phyloP scores from a whole-genome alignment of 2,329 filamentous ascomycete genomes.

The Fusarium citri region DNA sequence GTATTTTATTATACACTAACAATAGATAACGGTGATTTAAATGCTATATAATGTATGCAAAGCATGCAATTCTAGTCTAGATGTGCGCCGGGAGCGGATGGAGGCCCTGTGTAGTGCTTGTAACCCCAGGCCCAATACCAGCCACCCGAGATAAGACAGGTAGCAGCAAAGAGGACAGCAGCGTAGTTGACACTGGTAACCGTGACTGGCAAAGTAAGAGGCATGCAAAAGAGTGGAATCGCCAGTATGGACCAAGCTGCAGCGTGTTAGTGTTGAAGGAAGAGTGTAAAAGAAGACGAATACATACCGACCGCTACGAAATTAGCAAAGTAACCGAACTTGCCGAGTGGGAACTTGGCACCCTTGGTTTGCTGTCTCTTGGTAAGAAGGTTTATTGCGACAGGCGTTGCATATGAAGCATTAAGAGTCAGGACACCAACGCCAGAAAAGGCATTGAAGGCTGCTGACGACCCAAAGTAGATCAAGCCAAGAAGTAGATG shows the following conservation, averaged over 20 bases:
- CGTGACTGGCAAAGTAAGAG: slow-evolving; percentile 3
- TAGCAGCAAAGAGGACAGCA: slow-evolving; percentile 17
- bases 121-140: slow-evolving; percentile 30
- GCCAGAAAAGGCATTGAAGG: slow-evolving; percentile 15
- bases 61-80: neutral
- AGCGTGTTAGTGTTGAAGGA: neutral
- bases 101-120: slow-evolving; percentile 21
- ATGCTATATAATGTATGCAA: neutral
- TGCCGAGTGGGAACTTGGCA: neutral
- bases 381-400: slow-evolving; percentile 12
- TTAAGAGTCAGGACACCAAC: slow-evolving; percentile 15
- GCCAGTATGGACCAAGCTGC: slow-evolving; percentile 24
- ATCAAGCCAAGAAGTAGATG: slow-evolving; percentile 14
- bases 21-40: neutral
- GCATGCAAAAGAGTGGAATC: slow-evolving; percentile 26
- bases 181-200: slow-evolving; percentile 17
- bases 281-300: neutral
- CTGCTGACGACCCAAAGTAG: slow-evolving; percentile 15
- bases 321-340: neutral
- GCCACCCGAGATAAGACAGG: slow-evolving; percentile 5
- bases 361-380: slow-evolving; percentile 8
- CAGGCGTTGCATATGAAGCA: slow-evolving; percentile 16
- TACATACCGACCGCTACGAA: slow-evolving; percentile 13
- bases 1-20: no score
- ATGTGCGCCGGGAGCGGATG: neutral